Evolutionary conservation across 2,329 filamentous ascomycete species (phyloP).

Genomic region (Aspergillus sclerotialis): DNA sequence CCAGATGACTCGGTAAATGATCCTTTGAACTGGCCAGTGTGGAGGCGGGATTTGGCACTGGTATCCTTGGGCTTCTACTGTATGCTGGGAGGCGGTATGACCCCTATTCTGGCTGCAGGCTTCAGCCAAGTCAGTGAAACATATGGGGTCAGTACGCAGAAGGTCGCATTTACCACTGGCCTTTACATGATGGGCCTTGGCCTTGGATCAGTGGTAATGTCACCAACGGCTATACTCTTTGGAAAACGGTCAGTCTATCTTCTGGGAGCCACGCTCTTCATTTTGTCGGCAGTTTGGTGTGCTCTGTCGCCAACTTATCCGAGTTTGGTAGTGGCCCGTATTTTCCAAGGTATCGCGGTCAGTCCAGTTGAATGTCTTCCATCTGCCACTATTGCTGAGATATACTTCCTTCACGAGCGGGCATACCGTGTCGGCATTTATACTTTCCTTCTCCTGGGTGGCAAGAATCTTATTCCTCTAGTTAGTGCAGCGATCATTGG

Average conservation of each 20-base stretch:
- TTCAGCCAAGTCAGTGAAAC: conserved; percentile 71
- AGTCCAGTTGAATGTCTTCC: conserved; percentile 89
- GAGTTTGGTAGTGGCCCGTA: conserved; percentile 71
- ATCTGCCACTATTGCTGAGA: conserved; percentile 89
- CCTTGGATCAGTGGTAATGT: conserved; percentile 73
- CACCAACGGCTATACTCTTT: conserved; percentile 82
- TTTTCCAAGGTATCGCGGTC: conserved; percentile 82
- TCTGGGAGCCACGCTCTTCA: conserved; percentile 67
- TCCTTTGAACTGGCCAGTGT: conserved; percentile 82
- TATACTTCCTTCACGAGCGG: conserved; percentile 90
- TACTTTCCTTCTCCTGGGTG: conserved; percentile 77
- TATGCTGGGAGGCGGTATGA: conserved; percentile 89
- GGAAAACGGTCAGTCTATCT: conserved; percentile 92
- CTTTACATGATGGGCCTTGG: conserved; percentile 93
- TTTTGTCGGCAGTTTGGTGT: conserved; percentile 73
- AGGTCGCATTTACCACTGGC: conserved; percentile 80
- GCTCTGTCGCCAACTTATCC: conserved; percentile 73
- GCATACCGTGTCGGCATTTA: conserved; percentile 93
- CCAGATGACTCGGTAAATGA: conserved; percentile 88
- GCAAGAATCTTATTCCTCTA: conserved; percentile 84
- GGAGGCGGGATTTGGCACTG: conserved; percentile 72
- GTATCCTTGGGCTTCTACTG: conserved; percentile 85
- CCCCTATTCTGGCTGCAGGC: conserved; percentile 79
- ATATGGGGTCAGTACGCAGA: conserved; percentile 60
- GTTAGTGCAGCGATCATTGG: conserved; percentile 81